Evolutionary conservation across 2,329 filamentous ascomycete genomes (phyloP).

Genomic region (Arthrobotrys pseudoclavata): DNA sequence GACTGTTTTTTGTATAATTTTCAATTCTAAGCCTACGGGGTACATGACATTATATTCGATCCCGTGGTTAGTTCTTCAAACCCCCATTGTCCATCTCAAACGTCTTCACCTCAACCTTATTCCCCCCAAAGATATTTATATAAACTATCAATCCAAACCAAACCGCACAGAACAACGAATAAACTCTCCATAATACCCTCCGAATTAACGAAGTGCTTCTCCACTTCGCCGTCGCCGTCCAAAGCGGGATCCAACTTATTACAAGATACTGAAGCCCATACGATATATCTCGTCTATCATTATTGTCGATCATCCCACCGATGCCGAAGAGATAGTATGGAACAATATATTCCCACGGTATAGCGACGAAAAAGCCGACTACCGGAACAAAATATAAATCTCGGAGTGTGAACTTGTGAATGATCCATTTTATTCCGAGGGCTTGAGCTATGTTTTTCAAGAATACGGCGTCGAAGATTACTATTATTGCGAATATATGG

Average conservation of each 20-base stretch:
- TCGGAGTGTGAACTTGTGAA: background rate
- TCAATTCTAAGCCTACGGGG: background rate
- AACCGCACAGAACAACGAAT: conserved; percentile 13
- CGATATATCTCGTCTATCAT: conserved; percentile 12
- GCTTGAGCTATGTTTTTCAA: background rate
- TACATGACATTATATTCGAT: background rate
- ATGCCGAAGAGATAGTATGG: conserved; percentile 17
- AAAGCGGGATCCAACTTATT: conserved; percentile 23
- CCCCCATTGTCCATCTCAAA: background rate
- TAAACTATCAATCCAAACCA: conserved; percentile 2
- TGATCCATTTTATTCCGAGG: background rate
- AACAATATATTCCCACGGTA: conserved; percentile 42
- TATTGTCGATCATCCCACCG: conserved; percentile 23
- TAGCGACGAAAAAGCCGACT: conserved; percentile 7
- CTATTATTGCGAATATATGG: background rate
- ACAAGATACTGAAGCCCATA: conserved; percentile 12
- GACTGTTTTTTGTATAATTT: too few species aligned
- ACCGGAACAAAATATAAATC: conserved; percentile 34
- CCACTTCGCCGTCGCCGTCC: background rate
- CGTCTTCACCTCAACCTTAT: background rate
- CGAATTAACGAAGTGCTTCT: background rate
- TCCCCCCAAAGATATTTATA: background rate
- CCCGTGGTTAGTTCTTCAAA: background rate
- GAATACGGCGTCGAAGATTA: conserved; percentile 9
- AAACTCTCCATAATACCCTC: conserved; percentile 9